Base-by-base conservation (phyloP, 495 filamentous ascomycete species). In the Trichoderma reesei region DNA sequence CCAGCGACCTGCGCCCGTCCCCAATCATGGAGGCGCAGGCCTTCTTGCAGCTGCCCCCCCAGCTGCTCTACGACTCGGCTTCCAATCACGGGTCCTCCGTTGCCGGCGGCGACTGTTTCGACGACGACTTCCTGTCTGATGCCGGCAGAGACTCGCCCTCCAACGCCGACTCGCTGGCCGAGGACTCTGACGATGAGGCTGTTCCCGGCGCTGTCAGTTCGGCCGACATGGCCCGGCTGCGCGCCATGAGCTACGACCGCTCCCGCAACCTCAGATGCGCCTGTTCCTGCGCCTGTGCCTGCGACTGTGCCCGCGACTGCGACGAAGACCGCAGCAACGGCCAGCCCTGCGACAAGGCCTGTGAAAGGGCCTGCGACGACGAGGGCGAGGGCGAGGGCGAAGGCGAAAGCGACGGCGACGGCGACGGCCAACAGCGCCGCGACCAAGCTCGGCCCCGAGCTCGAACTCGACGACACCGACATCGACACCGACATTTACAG, bases 21-120 rank as follows among this genome's bases (percentile, higher is more conserved):
- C 51, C n/a, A 56, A 56, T 56, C 51, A 56, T 56, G 51, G 51
- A 56, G 20, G 20, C 26, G 8, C 20, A 11, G 20, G 5, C 48
- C 16, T 34, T 56, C 20, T 34, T 56, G 51, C 51, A 56, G 51
- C 51, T 56, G 51, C 51, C 51, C 31, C 51, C 51, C 51, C 51
- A 56, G 18, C 26, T 36, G 11, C 8, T 56, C 8, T 20, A 56
- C 5, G 51, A 56, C 13, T 56, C 51, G 26, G 51, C 51, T 10
- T 56, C 51, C 51, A 56, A 56, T n/a, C 26, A 56, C 20, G 51
- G 51, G 7, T 56, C 51, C 51, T 56, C 51, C 51, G 51, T 56
- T 56, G 20, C 51, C 51, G 51, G 51, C 51, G 51, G n/a, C n/a
- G n/a, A 56, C 51, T 56, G 51, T 26, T 56, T 56, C 51, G 51